Evolutionary conservation across 495 filamentous ascomycete species (phyloP).

Genomic region (Tetracladium setigerum): DNA sequence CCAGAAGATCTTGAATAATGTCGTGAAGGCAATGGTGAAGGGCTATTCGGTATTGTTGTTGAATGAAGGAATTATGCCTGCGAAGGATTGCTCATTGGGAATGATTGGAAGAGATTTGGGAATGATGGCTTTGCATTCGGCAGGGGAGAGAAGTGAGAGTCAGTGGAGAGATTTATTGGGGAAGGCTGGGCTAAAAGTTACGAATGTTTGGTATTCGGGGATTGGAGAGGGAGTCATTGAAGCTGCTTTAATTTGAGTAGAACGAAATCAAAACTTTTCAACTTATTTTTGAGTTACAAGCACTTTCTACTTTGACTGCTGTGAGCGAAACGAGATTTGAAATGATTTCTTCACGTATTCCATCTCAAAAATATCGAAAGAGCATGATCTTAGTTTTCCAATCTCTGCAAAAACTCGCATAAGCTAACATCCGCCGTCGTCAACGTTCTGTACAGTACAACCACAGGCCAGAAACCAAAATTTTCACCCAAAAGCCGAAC

Average conservation of each 20-base stretch:
- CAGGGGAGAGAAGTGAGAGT: conserved; percentile 1
- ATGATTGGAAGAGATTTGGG: conserved; percentile 28
- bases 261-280: no score
- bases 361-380: no score
- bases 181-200: neutral
- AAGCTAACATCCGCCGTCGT: no score
- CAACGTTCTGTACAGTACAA: no score
- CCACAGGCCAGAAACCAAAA: no score
- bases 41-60: conserved; percentile 9
- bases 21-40: conserved; percentile 24
- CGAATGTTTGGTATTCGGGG: conserved; percentile 1
- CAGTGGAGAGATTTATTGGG: conserved; percentile 8
- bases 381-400: no score
- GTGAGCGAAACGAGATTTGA: no score
- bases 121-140: conserved; percentile 24
- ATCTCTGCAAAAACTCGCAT: no score
- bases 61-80: conserved; percentile 5
- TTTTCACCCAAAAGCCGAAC: no score
- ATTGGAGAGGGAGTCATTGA: conserved; percentile 7
- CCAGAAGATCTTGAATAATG: conserved; percentile 19
- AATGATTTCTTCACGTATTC: no score
- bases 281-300: no score
- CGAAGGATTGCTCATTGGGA: conserved; percentile 12
- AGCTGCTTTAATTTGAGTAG: neutral
- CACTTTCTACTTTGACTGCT: no score